Percentiles rank a stretch among this genome's conserved stretches.
phyloP scores from a whole-genome alignment of 768 basidiomycete species.

The Cytidiella melzeri region DNA sequence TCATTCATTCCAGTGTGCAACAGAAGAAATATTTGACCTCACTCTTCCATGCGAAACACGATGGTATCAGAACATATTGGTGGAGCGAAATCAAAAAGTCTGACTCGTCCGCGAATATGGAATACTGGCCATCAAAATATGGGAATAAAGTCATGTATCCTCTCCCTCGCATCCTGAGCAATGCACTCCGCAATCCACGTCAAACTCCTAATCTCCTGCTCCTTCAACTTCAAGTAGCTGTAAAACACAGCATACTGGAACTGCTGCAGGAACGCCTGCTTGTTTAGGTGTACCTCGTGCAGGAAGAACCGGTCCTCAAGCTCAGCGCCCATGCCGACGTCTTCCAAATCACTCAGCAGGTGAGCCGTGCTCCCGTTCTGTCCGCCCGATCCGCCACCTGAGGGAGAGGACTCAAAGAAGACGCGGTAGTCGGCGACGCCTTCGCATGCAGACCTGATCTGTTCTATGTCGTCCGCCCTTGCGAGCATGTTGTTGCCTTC shows the following conservation, averaged over 20 bases:
- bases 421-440: slow-evolving; percentile 82
- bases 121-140: slow-evolving; percentile 83
- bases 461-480: slow-evolving; percentile 91
- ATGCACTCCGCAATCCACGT: slow-evolving; percentile 98
- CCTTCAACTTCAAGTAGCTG: slow-evolving; percentile 87
- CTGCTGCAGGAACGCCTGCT: slow-evolving; percentile 91
- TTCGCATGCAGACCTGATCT: slow-evolving; percentile 84
- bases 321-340: slow-evolving; percentile 45
- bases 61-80: too few relatives aligned
- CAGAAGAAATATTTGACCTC: too few relatives aligned
- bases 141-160: slow-evolving; percentile 93
- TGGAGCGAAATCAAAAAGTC: too few relatives aligned
- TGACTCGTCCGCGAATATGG: too few relatives aligned
- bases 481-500: slow-evolving; percentile 94
- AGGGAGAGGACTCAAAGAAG: slow-evolving; percentile 70
- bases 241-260: slow-evolving; percentile 95
- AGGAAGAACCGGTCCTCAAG: slow-evolving; percentile 95
- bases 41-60: too few relatives aligned
- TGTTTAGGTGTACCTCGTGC: slow-evolving; percentile 91
- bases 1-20: too few relatives aligned
- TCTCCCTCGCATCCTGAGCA: slow-evolving; percentile 91
- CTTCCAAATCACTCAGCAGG: slow-evolving; percentile 25
- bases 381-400: slow-evolving; percentile 14
- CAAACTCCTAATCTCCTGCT: slow-evolving; percentile 83
- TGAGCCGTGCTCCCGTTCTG: slow-evolving; percentile 25